phyloP scores from a whole-genome alignment of 2,329 filamentous ascomycete species.

The Aspergillus candidus region DNA sequence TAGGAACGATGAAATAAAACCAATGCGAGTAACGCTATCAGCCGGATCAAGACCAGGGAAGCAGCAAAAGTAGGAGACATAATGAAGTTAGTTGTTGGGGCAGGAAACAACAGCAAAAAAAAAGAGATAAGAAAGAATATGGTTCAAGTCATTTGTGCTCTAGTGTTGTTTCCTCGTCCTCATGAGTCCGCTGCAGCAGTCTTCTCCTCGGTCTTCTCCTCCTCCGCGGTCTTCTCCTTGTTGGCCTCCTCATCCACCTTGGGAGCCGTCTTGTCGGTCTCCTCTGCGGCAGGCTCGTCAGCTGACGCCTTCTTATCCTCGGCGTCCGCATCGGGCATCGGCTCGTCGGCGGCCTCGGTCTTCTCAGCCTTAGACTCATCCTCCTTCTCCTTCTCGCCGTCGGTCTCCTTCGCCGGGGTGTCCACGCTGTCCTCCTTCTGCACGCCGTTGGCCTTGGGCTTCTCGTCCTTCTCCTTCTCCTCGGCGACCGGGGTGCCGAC shows the following conservation, averaged over 20 bases:
- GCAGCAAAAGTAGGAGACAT: too few relatives aligned
- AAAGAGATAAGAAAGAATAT: slow-evolving; percentile 10
- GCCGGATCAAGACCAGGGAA: not conserved
- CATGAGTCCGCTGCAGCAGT: slow-evolving; percentile 22
- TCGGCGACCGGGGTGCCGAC: slow-evolving; percentile 37
- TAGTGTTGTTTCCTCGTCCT: slow-evolving; percentile 6
- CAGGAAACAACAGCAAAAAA: slow-evolving; percentile 4
- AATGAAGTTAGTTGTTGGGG: too few relatives aligned
- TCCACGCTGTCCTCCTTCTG: slow-evolving; percentile 32
- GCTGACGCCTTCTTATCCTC: slow-evolving; percentile 29
- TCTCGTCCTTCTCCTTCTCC: slow-evolving; percentile 36
- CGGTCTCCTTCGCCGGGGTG: slow-evolving; percentile 23
- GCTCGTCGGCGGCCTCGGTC: slow-evolving; percentile 31
- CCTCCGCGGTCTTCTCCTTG: slow-evolving; percentile 33
- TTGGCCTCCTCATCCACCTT: slow-evolving; percentile 18
- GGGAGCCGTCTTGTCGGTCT: slow-evolving; percentile 16
- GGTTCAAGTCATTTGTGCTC: slow-evolving; percentile 13
- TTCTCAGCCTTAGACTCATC: slow-evolving; percentile 27
- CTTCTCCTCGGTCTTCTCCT: slow-evolving; percentile 19
- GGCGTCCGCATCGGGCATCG: slow-evolving; percentile 35
- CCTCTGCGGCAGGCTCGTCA: slow-evolving; percentile 16
- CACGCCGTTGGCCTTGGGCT: slow-evolving; percentile 41
- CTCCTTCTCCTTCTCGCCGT: slow-evolving; percentile 30
- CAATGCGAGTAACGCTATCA: slow-evolving; percentile 4
- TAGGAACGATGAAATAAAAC: not conserved